Conservation (phyloP, 805 yeast species). For the Candida loeiensis region DNA sequence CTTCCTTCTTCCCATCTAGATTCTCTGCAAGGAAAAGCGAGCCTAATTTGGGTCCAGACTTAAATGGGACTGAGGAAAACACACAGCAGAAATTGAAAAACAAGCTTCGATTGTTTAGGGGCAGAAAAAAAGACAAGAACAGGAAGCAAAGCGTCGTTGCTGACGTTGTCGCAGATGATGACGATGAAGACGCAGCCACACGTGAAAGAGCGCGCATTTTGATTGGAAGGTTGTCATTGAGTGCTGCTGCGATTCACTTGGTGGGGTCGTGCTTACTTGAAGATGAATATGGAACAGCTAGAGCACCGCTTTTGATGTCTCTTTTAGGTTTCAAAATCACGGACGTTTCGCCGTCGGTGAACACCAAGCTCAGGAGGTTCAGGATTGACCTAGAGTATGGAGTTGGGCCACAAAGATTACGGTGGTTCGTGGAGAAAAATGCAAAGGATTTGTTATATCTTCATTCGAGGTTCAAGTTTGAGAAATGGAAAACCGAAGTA, state of each 20-base stretch:
- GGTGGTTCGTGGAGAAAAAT: constrained; percentile 76
- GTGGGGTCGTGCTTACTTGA: constrained; percentile 70
- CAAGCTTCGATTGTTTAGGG: constrained; percentile 24
- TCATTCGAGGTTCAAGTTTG: constrained; percentile 63
- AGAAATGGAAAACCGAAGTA: constrained; percentile 33
- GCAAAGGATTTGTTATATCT: constrained; percentile 68
- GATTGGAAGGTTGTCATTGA: constrained; percentile 50
- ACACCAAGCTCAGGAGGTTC: constrained; percentile 45
- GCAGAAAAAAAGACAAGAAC: constrained; percentile 23
- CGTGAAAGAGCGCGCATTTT: constrained; percentile 36
- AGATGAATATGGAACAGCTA: constrained; percentile 70
- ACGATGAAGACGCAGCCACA: constrained; percentile 26
- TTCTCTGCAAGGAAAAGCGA: background rate
- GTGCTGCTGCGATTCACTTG: constrained; percentile 70
- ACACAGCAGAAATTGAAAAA: constrained; percentile 20
- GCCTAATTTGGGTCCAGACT: constrained; percentile 5
- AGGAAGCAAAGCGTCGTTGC: constrained; percentile 14
- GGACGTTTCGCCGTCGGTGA: constrained; percentile 41
- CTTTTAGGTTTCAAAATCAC: constrained; percentile 64
- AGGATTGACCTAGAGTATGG: constrained; percentile 87
- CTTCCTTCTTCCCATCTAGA: constrained; percentile 12
- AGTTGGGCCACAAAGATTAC: constrained; percentile 68
- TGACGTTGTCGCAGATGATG: constrained; percentile 18
- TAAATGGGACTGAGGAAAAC: constrained; percentile 12
- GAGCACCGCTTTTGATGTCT: constrained; percentile 80